Base-by-base conservation (phyloP, 2,329 filamentous ascomycete species). In the Atkinsonella texensis region DNA sequence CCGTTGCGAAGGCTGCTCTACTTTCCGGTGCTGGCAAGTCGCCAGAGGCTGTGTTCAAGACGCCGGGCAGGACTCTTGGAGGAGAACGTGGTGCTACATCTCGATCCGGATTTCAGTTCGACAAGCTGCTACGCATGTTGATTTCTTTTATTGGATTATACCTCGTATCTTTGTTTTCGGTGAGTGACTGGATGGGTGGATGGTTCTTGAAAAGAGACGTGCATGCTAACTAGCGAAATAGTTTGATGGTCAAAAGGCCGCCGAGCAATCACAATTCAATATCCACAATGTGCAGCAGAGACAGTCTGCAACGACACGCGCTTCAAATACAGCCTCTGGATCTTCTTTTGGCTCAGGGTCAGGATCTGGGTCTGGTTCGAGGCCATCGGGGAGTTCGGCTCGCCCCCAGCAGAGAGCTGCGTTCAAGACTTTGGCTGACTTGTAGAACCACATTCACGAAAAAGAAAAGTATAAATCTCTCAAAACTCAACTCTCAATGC, bases 1-100 rank as follows among this genome's bases (percentile, higher is more conserved):
- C 87, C 23, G 83, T 96, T 57, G 83, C 84, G 61, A 85, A 85
- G 64, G 80, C 79, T 3, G 71, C 81, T 49, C 79, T 79, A 63
- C 70, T 83, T 17, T 67, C 68, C 4, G 69, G 68, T 8, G 64
- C 64, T n/a, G 67, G 65, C 1, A 64, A 71, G 6, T 59, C 67
- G 1, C 74, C 71, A 47, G 70, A 74, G 2, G 66, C 67, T 0
- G 42, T 47, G 3, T 84, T 83, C 61, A 70, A 70, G 49, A 74
- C 73, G 0, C 72, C 72, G 0, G 81, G 81, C 1, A 74, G 79
- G 44, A 81, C 77, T 23, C 71, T 85, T 0, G 81, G 80, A 9
- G 73, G 72, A 18, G 60, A 59, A 8, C 53, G 57, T 15, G 52
- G 53, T 31, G 53, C 54, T 47, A 55, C 56, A 51, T 61, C 55